Conservation (phyloP, 164 flowering plant genomes). For the Litsea cubeba region DNA sequence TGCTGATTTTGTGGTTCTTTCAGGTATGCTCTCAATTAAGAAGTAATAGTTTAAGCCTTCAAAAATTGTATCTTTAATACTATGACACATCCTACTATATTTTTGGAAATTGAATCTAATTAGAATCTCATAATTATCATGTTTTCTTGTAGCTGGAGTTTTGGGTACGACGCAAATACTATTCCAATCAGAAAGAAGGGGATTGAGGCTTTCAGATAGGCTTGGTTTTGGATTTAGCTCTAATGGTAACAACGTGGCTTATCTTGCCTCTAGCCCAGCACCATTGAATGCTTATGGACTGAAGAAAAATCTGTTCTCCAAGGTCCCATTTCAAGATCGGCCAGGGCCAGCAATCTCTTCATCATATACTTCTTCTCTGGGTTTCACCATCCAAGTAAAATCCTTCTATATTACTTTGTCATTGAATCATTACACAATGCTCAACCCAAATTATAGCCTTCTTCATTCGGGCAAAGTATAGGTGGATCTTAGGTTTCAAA, state of each 20-base stretch:
- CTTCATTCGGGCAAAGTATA: no score
- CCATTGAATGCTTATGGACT: slow-evolving; percentile 43
- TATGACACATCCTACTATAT: background rate
- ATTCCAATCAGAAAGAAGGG: slow-evolving; percentile 47
- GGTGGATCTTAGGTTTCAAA: background rate
- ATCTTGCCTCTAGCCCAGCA: slow-evolving; percentile 42
- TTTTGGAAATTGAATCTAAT: background rate
- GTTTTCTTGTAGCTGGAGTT: slow-evolving; percentile 41
- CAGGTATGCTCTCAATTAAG: slow-evolving; percentile 29
- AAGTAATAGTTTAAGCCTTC: background rate
- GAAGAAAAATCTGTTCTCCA: slow-evolving; percentile 25
- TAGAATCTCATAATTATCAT: background rate
- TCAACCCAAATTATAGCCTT: background rate
- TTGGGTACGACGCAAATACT: slow-evolving; percentile 50
- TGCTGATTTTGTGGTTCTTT: slow-evolving; percentile 50
- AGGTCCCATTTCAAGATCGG: slow-evolving; percentile 39
- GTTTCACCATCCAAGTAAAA: slow-evolving; percentile 55
- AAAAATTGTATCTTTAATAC: background rate
- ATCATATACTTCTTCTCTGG: slow-evolving; percentile 47
- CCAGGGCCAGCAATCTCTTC: slow-evolving; percentile 64
- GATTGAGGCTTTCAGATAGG: slow-evolving; percentile 39
- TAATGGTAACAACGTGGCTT: slow-evolving; percentile 53
- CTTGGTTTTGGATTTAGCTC: slow-evolving; percentile 54
- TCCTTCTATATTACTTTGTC: background rate
- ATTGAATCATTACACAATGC: background rate